Percentiles rank a stretch among this genome's conserved stretches.
Evolutionary conservation across 176 grass and related monocot species (phyloP).

Genomic region (Triticum timopheevii): DNA sequence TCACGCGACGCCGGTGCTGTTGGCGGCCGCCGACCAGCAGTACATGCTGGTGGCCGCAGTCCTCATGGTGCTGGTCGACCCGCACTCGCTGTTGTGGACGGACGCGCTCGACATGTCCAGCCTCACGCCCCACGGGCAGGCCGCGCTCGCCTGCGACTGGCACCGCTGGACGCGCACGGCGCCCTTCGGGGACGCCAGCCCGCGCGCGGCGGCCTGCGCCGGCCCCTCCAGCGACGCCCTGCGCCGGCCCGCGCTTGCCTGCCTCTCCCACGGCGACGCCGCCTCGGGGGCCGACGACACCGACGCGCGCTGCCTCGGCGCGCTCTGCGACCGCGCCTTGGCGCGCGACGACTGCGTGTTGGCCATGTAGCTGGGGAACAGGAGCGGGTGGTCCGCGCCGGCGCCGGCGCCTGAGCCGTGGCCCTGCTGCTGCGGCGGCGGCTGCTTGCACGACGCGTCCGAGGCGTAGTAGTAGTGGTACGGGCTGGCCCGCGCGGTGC

Average conservation of each 20-base stretch:
- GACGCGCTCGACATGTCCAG: constrained; percentile 64
- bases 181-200: neutral
- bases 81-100: constrained; percentile 74
- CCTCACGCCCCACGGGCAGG: constrained; percentile 64
- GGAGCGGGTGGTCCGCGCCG: constrained; percentile 37
- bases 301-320: constrained; percentile 59
- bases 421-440: neutral
- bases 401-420: neutral
- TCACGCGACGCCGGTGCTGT: constrained; percentile 43
- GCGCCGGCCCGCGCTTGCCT: constrained; percentile 31
- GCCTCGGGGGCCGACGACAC: constrained; percentile 28
- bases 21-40: constrained; percentile 41
- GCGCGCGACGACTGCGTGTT: constrained; percentile 83
- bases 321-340: constrained; percentile 76
- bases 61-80: constrained; percentile 76
- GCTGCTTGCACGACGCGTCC: neutral
- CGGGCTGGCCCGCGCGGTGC: constrained; percentile 53
- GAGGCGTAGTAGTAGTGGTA: constrained; percentile 12
- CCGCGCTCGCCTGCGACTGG: constrained; percentile 46
- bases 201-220: neutral
- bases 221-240: constrained; percentile 59
- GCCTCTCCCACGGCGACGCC: constrained; percentile 41
- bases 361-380: constrained; percentile 80
- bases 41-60: constrained; percentile 63
- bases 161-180: constrained; percentile 41